Percentiles rank a stretch among this genome's conserved stretches.
These are phyloP conservation scores for Cutaneotrichosporon daszewskae DNA, from an alignment of 1,284 basidiomycete genomes.

Conservation along the genomic window DNA sequence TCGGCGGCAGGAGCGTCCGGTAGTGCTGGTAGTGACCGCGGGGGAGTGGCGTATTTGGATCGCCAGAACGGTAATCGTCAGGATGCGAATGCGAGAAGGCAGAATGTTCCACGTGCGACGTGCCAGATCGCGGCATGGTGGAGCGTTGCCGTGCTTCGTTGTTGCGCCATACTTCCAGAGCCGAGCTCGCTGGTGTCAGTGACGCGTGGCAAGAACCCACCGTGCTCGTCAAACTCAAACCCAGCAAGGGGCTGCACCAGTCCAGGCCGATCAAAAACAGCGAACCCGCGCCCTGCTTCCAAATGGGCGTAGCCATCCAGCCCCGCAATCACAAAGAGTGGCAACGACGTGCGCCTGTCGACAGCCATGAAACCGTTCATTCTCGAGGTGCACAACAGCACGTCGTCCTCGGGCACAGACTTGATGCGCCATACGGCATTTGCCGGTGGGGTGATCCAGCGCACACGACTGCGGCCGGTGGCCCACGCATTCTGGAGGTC, in stretches of 20 bases:
- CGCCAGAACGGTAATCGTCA: conserved; percentile 2
- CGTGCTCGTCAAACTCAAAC: conserved; percentile 1
- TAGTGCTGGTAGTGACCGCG: conserved; percentile 35
- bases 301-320: conserved; percentile 28
- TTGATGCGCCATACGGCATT: conserved; percentile 40
- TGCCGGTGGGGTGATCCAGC: conserved; percentile 25
- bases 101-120: conserved; percentile 4
- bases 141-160: conserved; percentile 18
- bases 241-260: conserved; percentile 4
- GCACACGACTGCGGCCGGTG: conserved; percentile 20
- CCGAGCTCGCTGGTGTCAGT: conserved; percentile 7
- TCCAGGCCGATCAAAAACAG: conserved; percentile 23
- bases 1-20: conserved; percentile 28
- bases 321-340: conserved; percentile 24
- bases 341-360: conserved; percentile 9
- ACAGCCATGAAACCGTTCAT: conserved; percentile 9
- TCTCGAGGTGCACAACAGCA: conserved; percentile 27
- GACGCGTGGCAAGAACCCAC: neutral
- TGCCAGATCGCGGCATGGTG: conserved; percentile 2
- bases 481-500: conserved; percentile 27
- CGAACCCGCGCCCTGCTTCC: conserved; percentile 35
- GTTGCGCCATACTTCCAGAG: conserved; percentile 29
- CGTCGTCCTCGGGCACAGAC: conserved; percentile 26
- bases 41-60: conserved; percentile 16
- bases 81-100: conserved; percentile 15